A percentile compares a stretch with the other conserved stretches of the same genome.
phyloP scores from a whole-genome alignment of 2,329 filamentous ascomycete genomes.

The Ascochyta pisi region DNA sequence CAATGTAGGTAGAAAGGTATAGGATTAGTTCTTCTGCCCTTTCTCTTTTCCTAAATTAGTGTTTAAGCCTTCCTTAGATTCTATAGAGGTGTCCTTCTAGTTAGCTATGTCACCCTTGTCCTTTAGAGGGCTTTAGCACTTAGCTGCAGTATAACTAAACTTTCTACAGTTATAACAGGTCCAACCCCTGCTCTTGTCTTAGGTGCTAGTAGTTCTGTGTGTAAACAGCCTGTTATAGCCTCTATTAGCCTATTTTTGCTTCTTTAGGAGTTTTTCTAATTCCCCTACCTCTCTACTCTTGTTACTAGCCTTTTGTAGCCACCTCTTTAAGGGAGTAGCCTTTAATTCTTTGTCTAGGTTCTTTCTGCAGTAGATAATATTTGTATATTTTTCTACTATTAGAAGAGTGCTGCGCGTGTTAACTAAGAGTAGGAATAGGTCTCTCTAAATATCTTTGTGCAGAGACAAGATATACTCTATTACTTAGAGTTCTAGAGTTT shows the following conservation, averaged over 20 bases:
- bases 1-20: not conserved
- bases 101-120: not conserved
- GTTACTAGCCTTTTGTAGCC: not conserved
- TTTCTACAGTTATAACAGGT: not conserved
- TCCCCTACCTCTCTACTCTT: too few relatives aligned
- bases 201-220: not conserved
- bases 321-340: too few relatives aligned
- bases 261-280: not conserved
- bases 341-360: not conserved
- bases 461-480: not conserved
- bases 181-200: not conserved
- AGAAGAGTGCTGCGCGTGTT: not conserved
- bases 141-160: not conserved
- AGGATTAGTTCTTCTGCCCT: not conserved
- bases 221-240: not conserved
- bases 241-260: not conserved
- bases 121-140: not conserved
- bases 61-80: not conserved
- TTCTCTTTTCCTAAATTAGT: not conserved
- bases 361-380: not conserved
- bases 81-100: not conserved
- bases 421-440: not conserved
- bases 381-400: not conserved
- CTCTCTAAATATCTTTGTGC: not conserved
- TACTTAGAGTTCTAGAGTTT: not conserved